Evolutionary conservation across 306 rosid genomes (phyloP), one percentile per base, ranked within the genome.

Genomic region (Comarum palustre): DNA sequence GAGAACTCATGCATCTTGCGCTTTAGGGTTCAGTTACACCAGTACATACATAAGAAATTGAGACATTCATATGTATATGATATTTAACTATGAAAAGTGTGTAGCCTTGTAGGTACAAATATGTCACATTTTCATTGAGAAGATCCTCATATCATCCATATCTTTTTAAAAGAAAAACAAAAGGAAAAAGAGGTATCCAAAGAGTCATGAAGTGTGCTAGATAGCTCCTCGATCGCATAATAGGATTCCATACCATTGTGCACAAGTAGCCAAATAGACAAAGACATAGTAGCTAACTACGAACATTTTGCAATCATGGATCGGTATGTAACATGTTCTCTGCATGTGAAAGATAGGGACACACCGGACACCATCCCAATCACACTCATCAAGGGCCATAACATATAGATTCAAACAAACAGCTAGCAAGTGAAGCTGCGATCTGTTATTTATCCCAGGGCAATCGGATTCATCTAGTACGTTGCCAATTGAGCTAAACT

Each of bases 321-420:
- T 50, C 22, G 42, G 24, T 38, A 36, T 15, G 8, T 32, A 2
- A 19, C 77, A 63, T 63, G 63, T 62, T 50, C 50, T 34, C 46
- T 12, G 27, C 51, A 32, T 73, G 71, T 63, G 77, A 36, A 66
- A 63, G 77, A 22, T 48, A 34, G 51, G 62, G 70, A 38, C 38
- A 38, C 41, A 38, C 41, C 10, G 9, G 9, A 63, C 64, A 63
- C 50, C 77, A 48, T 14, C 34, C 25, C 38, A 62, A 73, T 38
- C n/a, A n/a, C 71, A 22, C 3, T 32, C 4, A 48, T 12, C n/a
- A 4, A 27, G 38, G 60, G 16, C 39, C 4, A 20, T 2, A 11
- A n/a, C n/a, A n/a, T n/a, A 72, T 4, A 72, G 27, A 42, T 27
- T 45, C 25, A 17, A n/a, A n/a, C n/a, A 47, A 1, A 9, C 27